Evolutionary conservation across 2,329 filamentous ascomycete genomes (phyloP).

Genomic region (Niveomyces coronatus): DNA sequence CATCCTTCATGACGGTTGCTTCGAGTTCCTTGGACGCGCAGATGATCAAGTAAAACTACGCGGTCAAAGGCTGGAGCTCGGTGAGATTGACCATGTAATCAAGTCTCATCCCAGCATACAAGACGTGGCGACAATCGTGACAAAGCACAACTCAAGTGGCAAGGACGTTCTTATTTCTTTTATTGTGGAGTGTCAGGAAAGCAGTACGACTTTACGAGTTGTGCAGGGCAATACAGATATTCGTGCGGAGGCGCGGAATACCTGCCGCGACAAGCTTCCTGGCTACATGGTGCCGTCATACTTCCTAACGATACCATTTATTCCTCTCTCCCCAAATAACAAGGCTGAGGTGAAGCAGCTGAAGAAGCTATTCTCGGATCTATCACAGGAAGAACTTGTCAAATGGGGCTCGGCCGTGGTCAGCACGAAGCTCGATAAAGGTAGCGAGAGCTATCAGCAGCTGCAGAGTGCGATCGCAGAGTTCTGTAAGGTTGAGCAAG

Average conservation of each 20-base stretch:
- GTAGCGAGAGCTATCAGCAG: conserved; percentile 25
- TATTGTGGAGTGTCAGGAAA: conserved; percentile 26
- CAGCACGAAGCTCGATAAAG: conserved; percentile 13
- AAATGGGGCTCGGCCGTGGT: conserved; percentile 30
- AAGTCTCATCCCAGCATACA: conserved; percentile 45
- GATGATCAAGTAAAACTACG: conserved; percentile 91
- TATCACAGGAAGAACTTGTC: conserved; percentile 53
- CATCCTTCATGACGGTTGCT: conserved; percentile 67
- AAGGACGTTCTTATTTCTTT: conserved; percentile 81
- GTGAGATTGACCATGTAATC: conserved; percentile 82
- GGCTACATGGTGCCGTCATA: conserved; percentile 89
- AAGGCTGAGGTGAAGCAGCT: conserved; percentile 71
- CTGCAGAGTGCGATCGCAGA: conserved; percentile 45
- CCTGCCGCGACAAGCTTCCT: conserved; percentile 62
- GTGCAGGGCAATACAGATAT: conserved; percentile 26
- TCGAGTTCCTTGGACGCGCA: conserved; percentile 77
- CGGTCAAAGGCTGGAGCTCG: conserved; percentile 79
- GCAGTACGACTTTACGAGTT: conserved; percentile 13
- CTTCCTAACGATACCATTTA: conserved; percentile 56
- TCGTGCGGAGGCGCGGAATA: conserved; percentile 38
- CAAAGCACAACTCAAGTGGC: conserved; percentile 57
- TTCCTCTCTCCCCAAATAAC: conserved; percentile 82
- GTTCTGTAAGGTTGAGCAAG: conserved; percentile 35
- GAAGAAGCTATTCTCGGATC: conserved; percentile 50
- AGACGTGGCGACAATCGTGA: conserved; percentile 68